phyloP scores from a whole-genome alignment of 805 yeast species.

The Candida broadrunensis region DNA sequence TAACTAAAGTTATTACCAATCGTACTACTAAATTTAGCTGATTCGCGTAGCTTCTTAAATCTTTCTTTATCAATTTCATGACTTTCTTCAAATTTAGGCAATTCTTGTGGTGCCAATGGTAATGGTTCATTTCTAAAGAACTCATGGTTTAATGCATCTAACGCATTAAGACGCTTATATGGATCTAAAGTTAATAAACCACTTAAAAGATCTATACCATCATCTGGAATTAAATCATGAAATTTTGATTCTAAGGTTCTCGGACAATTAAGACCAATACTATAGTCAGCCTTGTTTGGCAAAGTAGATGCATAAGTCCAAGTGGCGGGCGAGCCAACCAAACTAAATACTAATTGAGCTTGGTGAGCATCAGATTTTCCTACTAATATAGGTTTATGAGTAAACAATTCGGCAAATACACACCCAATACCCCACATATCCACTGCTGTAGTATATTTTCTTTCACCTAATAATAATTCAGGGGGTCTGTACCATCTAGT shows the following conservation, averaged over 20 bases:
- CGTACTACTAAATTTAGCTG: background rate
- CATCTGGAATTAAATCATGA: constrained; percentile 34
- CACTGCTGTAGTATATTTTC: constrained; percentile 86
- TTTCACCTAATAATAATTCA: constrained; percentile 82
- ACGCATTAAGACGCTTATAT: constrained; percentile 67
- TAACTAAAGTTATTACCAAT: background rate
- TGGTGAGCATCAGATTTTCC: constrained; percentile 89
- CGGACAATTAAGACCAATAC: constrained; percentile 42
- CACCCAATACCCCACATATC: constrained; percentile 99
- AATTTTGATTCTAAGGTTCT: constrained; percentile 52
- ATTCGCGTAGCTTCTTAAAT: constrained; percentile 42
- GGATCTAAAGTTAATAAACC: constrained; percentile 73
- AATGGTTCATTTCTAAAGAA: constrained; percentile 69
- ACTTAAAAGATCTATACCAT: constrained; percentile 55
- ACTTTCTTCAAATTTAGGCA: constrained; percentile 76
- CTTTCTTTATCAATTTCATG: constrained; percentile 82
- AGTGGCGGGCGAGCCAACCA: constrained; percentile 75
- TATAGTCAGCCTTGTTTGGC: constrained; percentile 51
- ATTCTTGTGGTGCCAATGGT: constrained; percentile 51
- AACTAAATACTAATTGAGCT: constrained; percentile 72
- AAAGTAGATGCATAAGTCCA: constrained; percentile 63
- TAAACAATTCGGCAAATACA: constrained; percentile 88
- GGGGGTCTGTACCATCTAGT: constrained; percentile 99
- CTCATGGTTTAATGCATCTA: constrained; percentile 66
- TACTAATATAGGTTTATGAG: constrained; percentile 75